These are phyloP conservation scores for Phlebiopsis gigantea DNA, from an alignment of 768 basidiomycete species.

Conservation along the genomic window DNA sequence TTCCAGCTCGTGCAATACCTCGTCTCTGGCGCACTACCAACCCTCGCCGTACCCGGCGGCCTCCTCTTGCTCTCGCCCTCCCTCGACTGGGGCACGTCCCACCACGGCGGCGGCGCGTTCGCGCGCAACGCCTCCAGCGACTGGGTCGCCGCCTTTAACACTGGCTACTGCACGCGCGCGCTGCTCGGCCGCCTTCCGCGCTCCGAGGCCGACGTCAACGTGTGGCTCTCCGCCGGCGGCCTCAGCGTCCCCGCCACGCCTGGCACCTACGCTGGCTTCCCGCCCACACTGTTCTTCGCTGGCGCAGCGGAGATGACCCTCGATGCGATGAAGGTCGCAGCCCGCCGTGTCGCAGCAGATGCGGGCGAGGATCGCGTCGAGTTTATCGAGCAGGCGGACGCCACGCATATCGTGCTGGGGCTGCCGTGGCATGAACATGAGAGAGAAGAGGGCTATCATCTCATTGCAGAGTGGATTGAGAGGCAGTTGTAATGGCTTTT, in stretches of 20 bases:
- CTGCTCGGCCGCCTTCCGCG: conserved; percentile 10
- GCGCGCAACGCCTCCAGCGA: conserved; percentile 2
- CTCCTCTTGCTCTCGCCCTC: conserved; percentile 32
- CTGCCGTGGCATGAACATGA: conserved; percentile 51
- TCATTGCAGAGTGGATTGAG: conserved; percentile 43
- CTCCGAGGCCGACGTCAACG: conserved; percentile 6
- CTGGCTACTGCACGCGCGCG: conserved; percentile 11
- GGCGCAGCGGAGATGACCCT: conserved; percentile 25
- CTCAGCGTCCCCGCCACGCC: background rate
- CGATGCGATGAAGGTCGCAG: conserved; percentile 23
- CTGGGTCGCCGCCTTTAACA: conserved; percentile 8
- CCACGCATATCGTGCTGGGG: conserved; percentile 44
- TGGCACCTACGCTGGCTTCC: conserved; percentile 23
- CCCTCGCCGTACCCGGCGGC: conserved; percentile 23
- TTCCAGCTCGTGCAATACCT: conserved; percentile 35
- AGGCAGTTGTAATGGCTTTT: background rate
- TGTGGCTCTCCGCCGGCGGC: conserved; percentile 20
- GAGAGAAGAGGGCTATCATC: conserved; percentile 39
- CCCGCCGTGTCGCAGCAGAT: conserved; percentile 22
- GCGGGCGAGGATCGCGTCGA: conserved; percentile 17
- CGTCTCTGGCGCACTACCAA: conserved; percentile 5
- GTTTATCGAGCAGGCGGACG: conserved; percentile 10
- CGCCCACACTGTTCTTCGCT: conserved; percentile 22
- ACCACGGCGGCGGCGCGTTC: conserved; percentile 2
- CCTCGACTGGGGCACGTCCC: conserved; percentile 16